Evolutionary conservation across 108 stramenopile species (phyloP).

Genomic region (Ochromonas danica): DNA sequence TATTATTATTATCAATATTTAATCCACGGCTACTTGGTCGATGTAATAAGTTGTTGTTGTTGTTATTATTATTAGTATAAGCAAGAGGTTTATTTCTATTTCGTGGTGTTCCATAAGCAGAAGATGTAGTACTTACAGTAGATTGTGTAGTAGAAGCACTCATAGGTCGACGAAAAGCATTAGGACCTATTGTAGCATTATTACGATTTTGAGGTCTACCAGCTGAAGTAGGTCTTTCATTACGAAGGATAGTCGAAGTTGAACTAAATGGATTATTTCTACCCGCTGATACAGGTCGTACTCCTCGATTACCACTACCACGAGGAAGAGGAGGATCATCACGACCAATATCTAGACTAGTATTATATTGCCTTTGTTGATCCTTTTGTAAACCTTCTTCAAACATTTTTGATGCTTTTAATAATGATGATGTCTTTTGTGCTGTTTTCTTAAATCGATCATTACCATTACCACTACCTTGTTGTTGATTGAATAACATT

Average conservation of each 20-base stretch:
- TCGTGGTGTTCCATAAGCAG: background rate
- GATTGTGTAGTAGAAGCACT: background rate
- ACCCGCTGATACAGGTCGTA: too few relatives aligned
- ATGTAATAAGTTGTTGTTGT: background rate
- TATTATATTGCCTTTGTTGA: background rate
- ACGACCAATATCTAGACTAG: background rate
- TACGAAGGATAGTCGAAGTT: too few relatives aligned
- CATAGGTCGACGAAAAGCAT: background rate
- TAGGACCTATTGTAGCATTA: background rate
- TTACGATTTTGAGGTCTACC: background rate
- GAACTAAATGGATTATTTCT: too few relatives aligned
- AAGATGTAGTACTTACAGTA: background rate
- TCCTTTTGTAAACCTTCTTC: background rate
- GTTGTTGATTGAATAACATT: background rate
- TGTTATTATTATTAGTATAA: background rate
- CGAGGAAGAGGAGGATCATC: background rate
- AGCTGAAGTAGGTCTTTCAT: background rate
- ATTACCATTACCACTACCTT: background rate
- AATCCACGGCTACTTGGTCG: background rate
- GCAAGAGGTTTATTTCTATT: background rate
- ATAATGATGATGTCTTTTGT: background rate
- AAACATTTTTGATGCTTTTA: too few relatives aligned
- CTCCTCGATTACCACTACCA: background rate
- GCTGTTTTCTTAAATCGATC: background rate
- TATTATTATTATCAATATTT: background rate